Conservation (phyloP, 2,329 filamentous ascomycete genomes). For the Cladosporium sp. region DNA sequence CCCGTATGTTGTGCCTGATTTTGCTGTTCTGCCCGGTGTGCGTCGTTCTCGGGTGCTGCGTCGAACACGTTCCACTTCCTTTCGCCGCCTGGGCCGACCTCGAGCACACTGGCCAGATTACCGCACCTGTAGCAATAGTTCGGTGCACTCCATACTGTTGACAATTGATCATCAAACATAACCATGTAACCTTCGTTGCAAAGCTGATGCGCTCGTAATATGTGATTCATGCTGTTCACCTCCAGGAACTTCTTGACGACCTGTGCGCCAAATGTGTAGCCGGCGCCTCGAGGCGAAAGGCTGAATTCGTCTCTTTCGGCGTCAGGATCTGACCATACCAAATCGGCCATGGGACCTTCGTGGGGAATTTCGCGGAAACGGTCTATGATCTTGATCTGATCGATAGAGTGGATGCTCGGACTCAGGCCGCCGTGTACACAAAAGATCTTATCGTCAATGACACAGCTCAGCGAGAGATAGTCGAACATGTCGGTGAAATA, state of each 20-base stretch:
- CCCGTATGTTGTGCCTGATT: conserved; percentile 63
- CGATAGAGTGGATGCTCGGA: conserved; percentile 86
- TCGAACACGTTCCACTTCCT: conserved; percentile 98
- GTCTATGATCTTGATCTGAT: conserved; percentile 99
- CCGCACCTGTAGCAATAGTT: conserved; percentile 72
- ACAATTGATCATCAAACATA: conserved; percentile 88
- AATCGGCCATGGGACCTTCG: conserved; percentile 98
- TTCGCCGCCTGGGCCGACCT: conserved; percentile 90
- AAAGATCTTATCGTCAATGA: conserved; percentile 98
- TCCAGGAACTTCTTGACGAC: conserved; percentile 98
- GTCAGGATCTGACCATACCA: conserved; percentile 98
- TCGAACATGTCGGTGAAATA: conserved; percentile 99
- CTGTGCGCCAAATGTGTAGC: conserved; percentile 95
- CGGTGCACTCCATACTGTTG: conserved; percentile 96
- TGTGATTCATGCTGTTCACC: conserved; percentile 97
- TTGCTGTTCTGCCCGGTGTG: conserved; percentile 76
- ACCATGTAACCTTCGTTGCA: conserved; percentile 98
- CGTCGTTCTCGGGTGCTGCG: conserved; percentile 91
- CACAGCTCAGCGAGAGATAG: conserved; percentile 91
- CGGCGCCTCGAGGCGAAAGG: conserved; percentile 84
- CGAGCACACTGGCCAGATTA: conserved; percentile 93
- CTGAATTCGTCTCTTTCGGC: conserved; percentile 97
- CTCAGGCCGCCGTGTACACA: conserved; percentile 84
- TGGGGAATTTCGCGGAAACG: conserved; percentile 97
- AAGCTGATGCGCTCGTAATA: conserved; percentile 93